phyloP scores from a whole-genome alignment of 108 stramenopile genomes.

The Halocafeteria seosinensis region DNA sequence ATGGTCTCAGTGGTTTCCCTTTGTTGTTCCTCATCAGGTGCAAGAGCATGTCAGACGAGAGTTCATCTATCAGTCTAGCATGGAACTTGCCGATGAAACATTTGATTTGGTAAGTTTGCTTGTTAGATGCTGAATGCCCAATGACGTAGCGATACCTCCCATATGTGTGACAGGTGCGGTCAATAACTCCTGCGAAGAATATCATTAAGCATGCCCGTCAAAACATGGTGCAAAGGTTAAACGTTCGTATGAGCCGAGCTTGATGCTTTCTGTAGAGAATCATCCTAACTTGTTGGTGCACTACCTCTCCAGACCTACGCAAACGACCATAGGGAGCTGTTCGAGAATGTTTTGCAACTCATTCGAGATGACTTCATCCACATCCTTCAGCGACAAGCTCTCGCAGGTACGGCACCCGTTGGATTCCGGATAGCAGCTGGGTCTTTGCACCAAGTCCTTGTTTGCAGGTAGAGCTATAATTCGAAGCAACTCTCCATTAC shows the following conservation, averaged over 20 bases:
- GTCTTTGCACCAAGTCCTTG: too few relatives aligned
- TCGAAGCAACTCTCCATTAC: not conserved
- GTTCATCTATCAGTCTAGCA: not conserved
- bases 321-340: not conserved
- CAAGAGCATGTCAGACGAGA: not conserved
- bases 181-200: not conserved
- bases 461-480: not conserved
- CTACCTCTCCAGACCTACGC: too few relatives aligned
- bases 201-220: not conserved
- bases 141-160: too few relatives aligned
- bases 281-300: too few relatives aligned
- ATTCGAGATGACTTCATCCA: not conserved
- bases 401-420: too few relatives aligned
- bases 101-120: not conserved
- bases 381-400: slow-evolving; percentile 2
- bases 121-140: too few relatives aligned
- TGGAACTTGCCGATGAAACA: not conserved
- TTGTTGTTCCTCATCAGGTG: too few relatives aligned
- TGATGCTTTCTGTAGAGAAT: too few relatives aligned
- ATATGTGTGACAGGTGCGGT: too few relatives aligned
- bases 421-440: too few relatives aligned
- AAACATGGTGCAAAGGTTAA: not conserved
- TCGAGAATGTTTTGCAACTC: not conserved
- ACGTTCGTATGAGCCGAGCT: too few relatives aligned
- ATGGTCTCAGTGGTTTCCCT: too few relatives aligned